phyloP scores from a whole-genome alignment of 2,329 filamentous ascomycete genomes.

The Aureobasidium sp. region DNA sequence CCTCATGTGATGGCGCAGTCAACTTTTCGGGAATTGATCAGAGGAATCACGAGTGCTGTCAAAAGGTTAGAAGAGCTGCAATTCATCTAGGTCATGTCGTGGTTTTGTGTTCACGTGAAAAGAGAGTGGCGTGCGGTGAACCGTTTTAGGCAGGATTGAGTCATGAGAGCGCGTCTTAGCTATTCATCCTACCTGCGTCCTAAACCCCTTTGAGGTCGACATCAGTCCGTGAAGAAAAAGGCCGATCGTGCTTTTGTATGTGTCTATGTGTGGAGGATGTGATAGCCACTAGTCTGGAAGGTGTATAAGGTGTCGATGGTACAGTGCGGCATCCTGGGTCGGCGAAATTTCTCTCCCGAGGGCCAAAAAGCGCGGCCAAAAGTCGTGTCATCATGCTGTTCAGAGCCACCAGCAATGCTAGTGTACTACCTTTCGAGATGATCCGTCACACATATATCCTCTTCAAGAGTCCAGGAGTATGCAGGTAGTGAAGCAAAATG shows the following conservation, averaged over 20 bases:
- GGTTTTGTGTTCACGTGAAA: not conserved
- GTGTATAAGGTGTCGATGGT: not conserved
- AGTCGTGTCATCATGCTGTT: not conserved
- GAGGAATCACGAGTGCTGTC: no score
- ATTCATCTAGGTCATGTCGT: no score
- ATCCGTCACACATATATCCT: no score
- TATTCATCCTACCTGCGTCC: not conserved
- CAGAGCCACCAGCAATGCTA: not conserved
- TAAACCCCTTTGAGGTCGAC: not conserved
- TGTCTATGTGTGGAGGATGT: no score
- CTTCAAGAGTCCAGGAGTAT: no score
- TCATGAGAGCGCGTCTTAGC: not conserved
- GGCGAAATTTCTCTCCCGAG: constrained; percentile 4
- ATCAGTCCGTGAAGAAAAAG: no score
- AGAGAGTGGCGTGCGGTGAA: not conserved
- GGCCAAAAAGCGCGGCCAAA: not conserved
- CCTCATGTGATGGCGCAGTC: no score
- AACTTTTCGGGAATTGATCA: no score
- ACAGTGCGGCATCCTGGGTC: not conserved
- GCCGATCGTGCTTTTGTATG: no score
- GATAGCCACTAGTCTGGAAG: no score
- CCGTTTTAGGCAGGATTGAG: not conserved
- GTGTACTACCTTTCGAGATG: no score
- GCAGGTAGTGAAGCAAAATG: not conserved
- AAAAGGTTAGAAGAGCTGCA: no score